Conservation (phyloP, 768 basidiomycete genomes). For the Clitopilus passeckerianus region DNA sequence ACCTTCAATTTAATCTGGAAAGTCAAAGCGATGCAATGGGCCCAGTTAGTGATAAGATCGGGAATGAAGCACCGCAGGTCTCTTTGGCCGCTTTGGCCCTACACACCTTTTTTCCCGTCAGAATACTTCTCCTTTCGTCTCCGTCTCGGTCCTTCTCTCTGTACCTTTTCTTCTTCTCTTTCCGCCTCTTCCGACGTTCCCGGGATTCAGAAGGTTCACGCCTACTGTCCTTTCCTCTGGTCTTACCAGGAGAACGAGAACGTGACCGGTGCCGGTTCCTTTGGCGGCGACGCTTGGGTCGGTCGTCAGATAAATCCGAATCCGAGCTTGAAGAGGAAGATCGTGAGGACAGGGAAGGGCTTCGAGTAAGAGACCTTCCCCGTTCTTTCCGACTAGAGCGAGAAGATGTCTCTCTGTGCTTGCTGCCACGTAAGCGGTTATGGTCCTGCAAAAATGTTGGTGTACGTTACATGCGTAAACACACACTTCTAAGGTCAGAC, state of each 20-base stretch:
- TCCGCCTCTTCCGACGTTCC: not conserved
- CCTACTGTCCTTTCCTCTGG: not conserved
- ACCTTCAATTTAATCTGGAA: conserved; percentile 17
- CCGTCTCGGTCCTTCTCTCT: conserved; percentile 8
- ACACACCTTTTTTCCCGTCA: conserved; percentile 17
- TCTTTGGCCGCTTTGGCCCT: not conserved
- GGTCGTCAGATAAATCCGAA: conserved; percentile 2
- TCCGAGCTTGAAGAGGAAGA: conserved; percentile 4
- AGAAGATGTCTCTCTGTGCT: conserved; percentile 2
- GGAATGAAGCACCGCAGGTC: not conserved
- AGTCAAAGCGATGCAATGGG: not conserved
- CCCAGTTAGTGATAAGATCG: not conserved
- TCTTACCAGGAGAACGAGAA: conserved; percentile 7
- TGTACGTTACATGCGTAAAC: not conserved
- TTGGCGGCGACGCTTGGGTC: conserved; percentile 2
- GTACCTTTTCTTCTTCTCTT: conserved; percentile 7
- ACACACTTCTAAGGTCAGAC: not conserved
- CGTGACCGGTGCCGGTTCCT: conserved; percentile 7
- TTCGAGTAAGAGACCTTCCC: not conserved
- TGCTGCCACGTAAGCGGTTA: not conserved
- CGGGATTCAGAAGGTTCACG: conserved; percentile 3
- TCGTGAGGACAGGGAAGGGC: conserved; percentile 5
- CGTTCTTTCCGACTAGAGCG: conserved; percentile 4
- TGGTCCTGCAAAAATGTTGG: not conserved
- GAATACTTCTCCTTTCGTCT: conserved; percentile 15